These are phyloP conservation scores for Penicillium frequentans DNA, from an alignment of 2,329 filamentous ascomycete species.

Conservation along the genomic window DNA sequence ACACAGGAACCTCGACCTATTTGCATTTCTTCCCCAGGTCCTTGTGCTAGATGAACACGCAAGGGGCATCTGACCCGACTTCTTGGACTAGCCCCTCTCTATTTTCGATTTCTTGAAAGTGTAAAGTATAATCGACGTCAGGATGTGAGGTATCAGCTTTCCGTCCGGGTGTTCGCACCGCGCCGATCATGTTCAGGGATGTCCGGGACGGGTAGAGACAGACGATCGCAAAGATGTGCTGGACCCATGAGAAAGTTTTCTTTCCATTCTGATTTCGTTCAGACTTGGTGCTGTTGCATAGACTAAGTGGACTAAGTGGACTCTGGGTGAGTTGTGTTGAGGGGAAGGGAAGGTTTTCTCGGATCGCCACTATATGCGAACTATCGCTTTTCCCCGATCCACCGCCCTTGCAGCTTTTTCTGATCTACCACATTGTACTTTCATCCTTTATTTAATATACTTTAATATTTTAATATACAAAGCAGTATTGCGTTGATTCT, in stretches of 20 bases:
- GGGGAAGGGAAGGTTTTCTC: neutral
- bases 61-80: slow-evolving; percentile 12
- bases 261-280: neutral
- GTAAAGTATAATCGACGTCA: slow-evolving; percentile 11
- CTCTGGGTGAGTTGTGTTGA: neutral
- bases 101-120: neutral
- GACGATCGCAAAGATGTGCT: slow-evolving; percentile 12
- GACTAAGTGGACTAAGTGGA: neutral
- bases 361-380: neutral
- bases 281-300: neutral
- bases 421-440: slow-evolving; percentile 1
- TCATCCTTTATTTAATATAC: neutral
- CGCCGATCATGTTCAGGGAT: slow-evolving; percentile 17
- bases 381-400: neutral
- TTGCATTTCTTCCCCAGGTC: neutral
- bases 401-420: slow-evolving; percentile 8
- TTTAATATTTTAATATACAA: neutral
- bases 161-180: slow-evolving; percentile 3
- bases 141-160: slow-evolving; percentile 23
- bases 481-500: neutral
- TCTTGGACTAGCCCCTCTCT: neutral
- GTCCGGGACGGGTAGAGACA: slow-evolving; percentile 13
- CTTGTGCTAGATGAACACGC: slow-evolving; percentile 2
- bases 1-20: neutral
- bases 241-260: neutral